Evolutionary conservation across 106 monocot species (phyloP), one percentile per base, ranked within the genome.

Genomic region (Dendrobium catenatum): DNA sequence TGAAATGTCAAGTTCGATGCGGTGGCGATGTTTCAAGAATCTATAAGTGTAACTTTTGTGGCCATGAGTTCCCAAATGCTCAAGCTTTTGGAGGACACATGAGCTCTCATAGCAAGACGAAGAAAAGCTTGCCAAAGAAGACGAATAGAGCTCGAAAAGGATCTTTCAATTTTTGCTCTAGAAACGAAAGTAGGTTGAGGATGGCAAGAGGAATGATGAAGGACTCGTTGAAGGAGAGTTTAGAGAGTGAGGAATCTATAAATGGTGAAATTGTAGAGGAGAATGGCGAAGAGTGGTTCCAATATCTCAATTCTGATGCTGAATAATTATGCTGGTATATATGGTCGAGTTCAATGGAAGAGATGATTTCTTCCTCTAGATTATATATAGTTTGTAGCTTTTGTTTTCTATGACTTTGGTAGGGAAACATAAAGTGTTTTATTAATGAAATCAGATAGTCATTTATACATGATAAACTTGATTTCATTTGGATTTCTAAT

Each of bases 11-110:
- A 37, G 84, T 84, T 20, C 55, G 84, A 5, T 76, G 80, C 4
- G 84, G 84, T 7, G 80, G 75, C 22, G 80, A 80, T 42, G 80
- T 80, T 29, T 31, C 73, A 10, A 42, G 59, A 9, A 41, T 81
- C 7, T 86, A 68, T 47, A 82, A 27, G 82, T 86, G 82, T 49
- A 29, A 42, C 20, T 22, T 74, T 49, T 86, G 86, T 54, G n/a
- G 24, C 17, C 7, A 75, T 15, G 79, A 86, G 43, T 86, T 82
- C 11, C 79, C 86, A 10, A 86, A 82, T 64, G 82, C 86, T 68
- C 86, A 86, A 59, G 82, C 86, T 2, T 86, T 75, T 56, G 86
- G 86, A 9, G 86, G 86, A 0, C 86, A 86, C 64, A 86, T 86
- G 86, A 82, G 86, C 66, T 82, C 86, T 3, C 86, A 86, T 31